Percentiles rank a stretch among this genome's conserved stretches.
phyloP scores from a whole-genome alignment of 305 asterid genomes.

The Fraxinus nigra region DNA sequence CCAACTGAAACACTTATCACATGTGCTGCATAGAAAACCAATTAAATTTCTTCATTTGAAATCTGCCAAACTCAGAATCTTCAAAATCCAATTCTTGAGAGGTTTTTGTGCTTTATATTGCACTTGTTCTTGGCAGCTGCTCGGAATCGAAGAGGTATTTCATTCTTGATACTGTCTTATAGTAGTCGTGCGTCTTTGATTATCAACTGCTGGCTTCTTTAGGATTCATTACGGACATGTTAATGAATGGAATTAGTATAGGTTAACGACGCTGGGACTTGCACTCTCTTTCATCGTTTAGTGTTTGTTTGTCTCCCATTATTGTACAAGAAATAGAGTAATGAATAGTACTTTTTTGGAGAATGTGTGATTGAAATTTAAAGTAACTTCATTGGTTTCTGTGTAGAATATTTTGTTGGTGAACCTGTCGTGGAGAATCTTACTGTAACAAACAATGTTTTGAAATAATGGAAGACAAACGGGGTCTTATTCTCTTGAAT shows the following conservation, averaged over 20 bases:
- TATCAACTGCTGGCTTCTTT: not conserved
- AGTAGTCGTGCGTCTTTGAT: not conserved
- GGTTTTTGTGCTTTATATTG: not conserved
- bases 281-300: not conserved
- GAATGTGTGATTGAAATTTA: too few species aligned
- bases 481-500: not conserved
- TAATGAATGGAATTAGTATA: not conserved
- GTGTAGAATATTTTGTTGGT: too few species aligned
- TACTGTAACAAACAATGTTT: too few species aligned
- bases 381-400: too few species aligned
- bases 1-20: not conserved
- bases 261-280: not conserved
- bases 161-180: not conserved
- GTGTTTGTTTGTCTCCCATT: too few species aligned
- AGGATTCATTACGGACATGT: too few species aligned
- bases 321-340: too few species aligned
- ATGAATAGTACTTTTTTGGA: too few species aligned
- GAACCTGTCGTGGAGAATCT: too few species aligned
- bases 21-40: not conserved
- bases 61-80: not conserved
- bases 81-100: not conserved
- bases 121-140: not conserved
- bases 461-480: too few species aligned
- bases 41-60: not conserved
- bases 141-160: not conserved